These are phyloP conservation scores for Cladophialophora bantiana DNA, from an alignment of 2,329 filamentous ascomycete species.

Conservation along the genomic window DNA sequence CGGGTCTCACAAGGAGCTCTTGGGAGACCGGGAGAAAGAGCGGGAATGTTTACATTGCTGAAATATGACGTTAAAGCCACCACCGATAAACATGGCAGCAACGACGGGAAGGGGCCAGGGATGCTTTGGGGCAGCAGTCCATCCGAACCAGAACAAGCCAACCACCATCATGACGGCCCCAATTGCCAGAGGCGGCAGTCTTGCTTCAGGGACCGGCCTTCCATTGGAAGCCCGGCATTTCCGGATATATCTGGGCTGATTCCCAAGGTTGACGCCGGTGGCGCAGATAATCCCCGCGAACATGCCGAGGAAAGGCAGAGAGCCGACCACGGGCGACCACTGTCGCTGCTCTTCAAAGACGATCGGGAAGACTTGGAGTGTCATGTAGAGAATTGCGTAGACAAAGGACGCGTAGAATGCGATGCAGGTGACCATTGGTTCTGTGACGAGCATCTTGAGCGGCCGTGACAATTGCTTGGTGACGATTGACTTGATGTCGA, in stretches of 20 bases:
- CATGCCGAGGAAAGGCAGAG: conserved; percentile 56
- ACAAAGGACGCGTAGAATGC: conserved; percentile 56
- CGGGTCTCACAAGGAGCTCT: no score
- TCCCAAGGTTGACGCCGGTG: conserved; percentile 52
- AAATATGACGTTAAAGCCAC: conserved; percentile 46
- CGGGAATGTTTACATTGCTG: conserved; percentile 37
- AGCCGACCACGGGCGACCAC: conserved; percentile 52
- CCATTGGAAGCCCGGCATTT: conserved; percentile 40
- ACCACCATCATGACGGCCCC: conserved; percentile 53
- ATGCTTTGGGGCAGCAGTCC: conserved; percentile 48
- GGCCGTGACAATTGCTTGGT: conserved; percentile 55
- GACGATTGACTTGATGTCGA: conserved; percentile 51
- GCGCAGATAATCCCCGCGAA: conserved; percentile 54
- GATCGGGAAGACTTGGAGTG: conserved; percentile 57
- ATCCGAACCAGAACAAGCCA: conserved; percentile 56
- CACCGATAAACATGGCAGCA: conserved; percentile 52
- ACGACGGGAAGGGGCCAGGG: conserved; percentile 47
- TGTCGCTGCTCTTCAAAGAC: conserved; percentile 51
- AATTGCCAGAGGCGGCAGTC: conserved; percentile 56
- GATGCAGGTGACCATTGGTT: conserved; percentile 57
- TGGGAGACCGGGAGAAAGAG: background rate
- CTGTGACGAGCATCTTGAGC: conserved; percentile 54
- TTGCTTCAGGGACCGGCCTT: conserved; percentile 48
- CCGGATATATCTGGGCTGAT: conserved; percentile 49
- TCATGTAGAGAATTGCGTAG: conserved; percentile 57